Percentiles rank a stretch among this genome's conserved stretches.
phyloP scores from a whole-genome alignment of 352 stramenopile species.

The Phytophthora crassamura region DNA sequence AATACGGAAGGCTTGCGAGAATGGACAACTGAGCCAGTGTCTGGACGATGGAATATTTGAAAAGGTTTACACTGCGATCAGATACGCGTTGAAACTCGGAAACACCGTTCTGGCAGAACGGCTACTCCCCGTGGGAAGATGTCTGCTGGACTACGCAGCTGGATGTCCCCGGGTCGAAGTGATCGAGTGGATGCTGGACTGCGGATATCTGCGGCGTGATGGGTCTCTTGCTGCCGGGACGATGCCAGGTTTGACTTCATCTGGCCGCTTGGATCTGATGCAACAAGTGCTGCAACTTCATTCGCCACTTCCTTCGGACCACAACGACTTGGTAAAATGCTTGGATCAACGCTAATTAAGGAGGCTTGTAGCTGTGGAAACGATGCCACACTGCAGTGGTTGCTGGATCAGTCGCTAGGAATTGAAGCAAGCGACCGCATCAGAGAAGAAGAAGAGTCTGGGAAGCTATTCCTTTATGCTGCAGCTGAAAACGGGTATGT shows the following conservation, averaged over 20 bases:
- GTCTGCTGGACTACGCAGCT: conserved; percentile 7
- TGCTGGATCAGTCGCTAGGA: background rate
- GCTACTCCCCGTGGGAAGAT: background rate
- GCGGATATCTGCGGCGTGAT: conserved; percentile 8
- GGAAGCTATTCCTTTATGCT: background rate
- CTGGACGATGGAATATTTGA: no score
- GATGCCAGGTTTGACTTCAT: conserved; percentile 8
- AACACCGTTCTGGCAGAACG: no score
- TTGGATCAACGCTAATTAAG: background rate
- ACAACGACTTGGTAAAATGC: background rate
- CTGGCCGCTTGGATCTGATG: conserved; percentile 17
- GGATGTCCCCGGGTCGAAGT: background rate
- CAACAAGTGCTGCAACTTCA: conserved; percentile 16
- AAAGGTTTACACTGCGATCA: no score
- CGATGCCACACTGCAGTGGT: background rate
- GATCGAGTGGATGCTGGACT: conserved; percentile 25
- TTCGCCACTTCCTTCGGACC: background rate
- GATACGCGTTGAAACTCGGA: no score
- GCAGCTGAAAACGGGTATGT: background rate
- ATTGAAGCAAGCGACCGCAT: background rate
- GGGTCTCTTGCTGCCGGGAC: conserved; percentile 1
- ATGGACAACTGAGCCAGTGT: no score
- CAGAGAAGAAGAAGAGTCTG: background rate
- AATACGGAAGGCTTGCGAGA: no score
- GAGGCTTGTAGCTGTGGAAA: background rate